phyloP scores from a whole-genome alignment of 805 yeast species.

The Yamadazyma kitorensis region DNA sequence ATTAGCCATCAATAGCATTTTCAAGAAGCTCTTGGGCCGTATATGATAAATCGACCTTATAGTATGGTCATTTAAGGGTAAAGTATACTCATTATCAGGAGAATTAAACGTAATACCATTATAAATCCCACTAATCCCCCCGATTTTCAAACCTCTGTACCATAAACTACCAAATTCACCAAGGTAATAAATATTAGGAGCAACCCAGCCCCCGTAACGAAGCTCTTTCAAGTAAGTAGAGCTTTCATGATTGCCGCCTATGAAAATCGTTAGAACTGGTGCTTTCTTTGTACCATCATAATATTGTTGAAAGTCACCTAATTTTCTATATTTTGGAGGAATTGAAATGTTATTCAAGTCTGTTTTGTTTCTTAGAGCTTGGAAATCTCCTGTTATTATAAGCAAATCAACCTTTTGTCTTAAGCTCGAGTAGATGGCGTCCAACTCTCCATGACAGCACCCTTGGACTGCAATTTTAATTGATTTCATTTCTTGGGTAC shows the following conservation, averaged over 20 bases:
- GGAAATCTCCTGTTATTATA: conserved; percentile 89
- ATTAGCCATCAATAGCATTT: conserved; percentile 42
- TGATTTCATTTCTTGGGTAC: conserved; percentile 5
- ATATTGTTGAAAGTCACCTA: conserved; percentile 82
- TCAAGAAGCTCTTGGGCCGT: conserved; percentile 59
- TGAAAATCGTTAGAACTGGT: conserved; percentile 73
- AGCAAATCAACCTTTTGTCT: too few species aligned
- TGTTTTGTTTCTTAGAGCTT: conserved; percentile 60
- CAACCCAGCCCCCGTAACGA: conserved; percentile 89
- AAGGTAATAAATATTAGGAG: conserved; percentile 79
- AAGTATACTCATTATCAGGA: conserved; percentile 33
- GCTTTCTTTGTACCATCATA: conserved; percentile 60
- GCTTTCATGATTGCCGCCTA: conserved; percentile 96
- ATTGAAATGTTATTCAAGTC: conserved; percentile 74
- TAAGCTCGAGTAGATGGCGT: conserved; percentile 59
- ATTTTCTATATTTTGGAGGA: conserved; percentile 67
- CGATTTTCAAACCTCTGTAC: conserved; percentile 73
- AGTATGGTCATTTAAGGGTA: conserved; percentile 48
- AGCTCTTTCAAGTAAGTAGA: conserved; percentile 72
- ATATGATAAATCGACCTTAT: conserved; percentile 70
- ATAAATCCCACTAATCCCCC: conserved; percentile 84
- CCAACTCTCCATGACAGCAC: conserved; percentile 83
- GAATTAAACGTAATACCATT: conserved; percentile 44
- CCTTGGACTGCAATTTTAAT: conserved; percentile 72
- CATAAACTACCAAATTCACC: conserved; percentile 76